These are phyloP conservation scores for Russula olivacea DNA, from an alignment of 768 basidiomycete species.

Conservation along the genomic window DNA sequence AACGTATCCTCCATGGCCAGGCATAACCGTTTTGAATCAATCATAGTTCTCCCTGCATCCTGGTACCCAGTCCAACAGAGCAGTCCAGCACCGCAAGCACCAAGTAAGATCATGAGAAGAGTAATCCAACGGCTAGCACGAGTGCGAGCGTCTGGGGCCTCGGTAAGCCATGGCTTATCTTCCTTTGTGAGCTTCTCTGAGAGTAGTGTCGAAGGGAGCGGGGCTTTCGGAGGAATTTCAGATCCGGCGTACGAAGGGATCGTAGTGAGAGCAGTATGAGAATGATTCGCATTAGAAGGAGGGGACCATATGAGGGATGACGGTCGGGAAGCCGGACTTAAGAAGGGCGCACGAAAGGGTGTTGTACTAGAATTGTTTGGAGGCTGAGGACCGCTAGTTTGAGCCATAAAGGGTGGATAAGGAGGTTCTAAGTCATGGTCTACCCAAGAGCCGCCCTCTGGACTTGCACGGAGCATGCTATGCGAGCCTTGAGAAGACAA, in stretches of 20 bases:
- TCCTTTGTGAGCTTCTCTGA: slow-evolving; percentile 44
- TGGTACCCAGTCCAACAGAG: slow-evolving; percentile 43
- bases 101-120: slow-evolving; percentile 38
- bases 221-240: slow-evolving; percentile 15
- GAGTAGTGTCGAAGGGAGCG: slow-evolving; percentile 46
- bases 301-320: slow-evolving; percentile 60
- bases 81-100: slow-evolving; percentile 38
- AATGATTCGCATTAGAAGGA: slow-evolving; percentile 37
- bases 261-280: slow-evolving; percentile 25
- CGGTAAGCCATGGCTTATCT: slow-evolving; percentile 44
- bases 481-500: slow-evolving; percentile 27
- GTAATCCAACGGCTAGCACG: slow-evolving; percentile 48
- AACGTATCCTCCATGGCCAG: slow-evolving; percentile 49
- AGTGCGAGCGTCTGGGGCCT: slow-evolving; percentile 38
- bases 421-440: slow-evolving; percentile 20
- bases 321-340: slow-evolving; percentile 65
- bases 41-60: slow-evolving; percentile 33
- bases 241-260: slow-evolving; percentile 17
- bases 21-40: slow-evolving; percentile 36
- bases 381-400: slow-evolving; percentile 3
- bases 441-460: slow-evolving; percentile 25
- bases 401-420: slow-evolving; percentile 22
- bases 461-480: slow-evolving; percentile 26
- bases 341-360: slow-evolving; percentile 59
- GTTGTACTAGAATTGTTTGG: neutral